Percentiles rank a stretch among this genome's conserved stretches.
Evolutionary conservation across 108 stramenopile genomes (phyloP).

Genomic region (Cylindrotheca closterium): DNA sequence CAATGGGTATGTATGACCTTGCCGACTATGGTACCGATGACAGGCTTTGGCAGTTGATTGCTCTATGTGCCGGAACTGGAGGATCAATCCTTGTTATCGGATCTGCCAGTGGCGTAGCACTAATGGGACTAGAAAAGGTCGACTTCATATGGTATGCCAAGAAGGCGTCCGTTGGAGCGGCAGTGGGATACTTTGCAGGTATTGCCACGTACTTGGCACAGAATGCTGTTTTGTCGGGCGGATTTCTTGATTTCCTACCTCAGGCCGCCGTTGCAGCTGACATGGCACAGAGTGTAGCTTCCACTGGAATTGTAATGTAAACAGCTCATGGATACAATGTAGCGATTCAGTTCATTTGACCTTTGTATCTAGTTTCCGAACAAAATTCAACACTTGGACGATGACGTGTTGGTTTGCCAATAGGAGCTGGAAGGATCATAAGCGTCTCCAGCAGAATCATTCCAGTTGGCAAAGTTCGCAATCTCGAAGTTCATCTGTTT

Average conservation of each 20-base stretch:
- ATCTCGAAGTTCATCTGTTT: too few species aligned
- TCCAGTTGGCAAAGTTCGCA: too few species aligned
- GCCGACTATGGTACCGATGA: conserved; percentile 87
- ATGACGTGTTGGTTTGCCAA: too few species aligned
- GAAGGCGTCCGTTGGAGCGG: conserved; percentile 81
- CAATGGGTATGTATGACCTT: conserved; percentile 95
- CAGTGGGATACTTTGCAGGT: conserved; percentile 89
- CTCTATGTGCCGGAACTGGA: conserved; percentile 93
- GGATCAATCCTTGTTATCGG: conserved; percentile 94
- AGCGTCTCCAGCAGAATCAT: too few species aligned
- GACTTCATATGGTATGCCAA: conserved; percentile 95
- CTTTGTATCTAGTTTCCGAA: too few species aligned
- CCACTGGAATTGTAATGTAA: conserved; percentile 6
- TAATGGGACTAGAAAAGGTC: conserved; percentile 95
- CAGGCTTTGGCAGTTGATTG: conserved; percentile 93
- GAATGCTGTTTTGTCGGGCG: conserved; percentile 64
- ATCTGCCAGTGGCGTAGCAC: conserved; percentile 89
- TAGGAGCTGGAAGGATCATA: too few species aligned
- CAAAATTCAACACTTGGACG: too few species aligned
- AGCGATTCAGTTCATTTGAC: too few species aligned
- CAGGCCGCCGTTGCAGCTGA: conserved; percentile 18
- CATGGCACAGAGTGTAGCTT: conserved; percentile 7
- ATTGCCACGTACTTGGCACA: conserved; percentile 86
- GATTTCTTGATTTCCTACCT: conserved; percentile 39
- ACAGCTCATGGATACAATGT: too few species aligned